phyloP scores from a whole-genome alignment of 2,329 filamentous ascomycete species.

The Talaromyces sp. region DNA sequence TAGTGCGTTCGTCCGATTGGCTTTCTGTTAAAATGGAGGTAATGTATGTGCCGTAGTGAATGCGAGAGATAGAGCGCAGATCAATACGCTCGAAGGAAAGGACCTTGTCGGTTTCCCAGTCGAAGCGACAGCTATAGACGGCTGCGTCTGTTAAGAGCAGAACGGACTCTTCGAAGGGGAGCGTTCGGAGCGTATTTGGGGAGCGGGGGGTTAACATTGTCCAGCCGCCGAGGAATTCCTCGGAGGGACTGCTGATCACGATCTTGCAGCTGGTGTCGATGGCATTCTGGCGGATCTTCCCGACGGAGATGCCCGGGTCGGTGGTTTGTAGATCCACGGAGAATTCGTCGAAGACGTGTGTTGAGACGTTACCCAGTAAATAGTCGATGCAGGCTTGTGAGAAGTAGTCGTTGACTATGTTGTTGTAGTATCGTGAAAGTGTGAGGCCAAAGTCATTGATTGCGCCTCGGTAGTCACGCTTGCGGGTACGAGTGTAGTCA shows the following conservation, averaged over 20 bases:
- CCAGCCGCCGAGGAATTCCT: constrained; percentile 89
- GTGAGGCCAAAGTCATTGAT: constrained; percentile 90
- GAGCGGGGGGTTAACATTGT: constrained; percentile 76
- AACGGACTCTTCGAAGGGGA: constrained; percentile 85
- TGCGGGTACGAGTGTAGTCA: constrained; percentile 89
- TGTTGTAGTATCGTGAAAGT: constrained; percentile 72
- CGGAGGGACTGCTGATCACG: constrained; percentile 78
- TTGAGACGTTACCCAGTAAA: constrained; percentile 83
- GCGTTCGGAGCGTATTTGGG: constrained; percentile 68
- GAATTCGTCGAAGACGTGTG: constrained; percentile 88
- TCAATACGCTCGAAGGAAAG: constrained; percentile 86
- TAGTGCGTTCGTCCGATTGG: constrained; percentile 76
- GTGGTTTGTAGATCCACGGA: constrained; percentile 90
- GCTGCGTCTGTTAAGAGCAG: constrained; percentile 83
- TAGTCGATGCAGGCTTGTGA: constrained; percentile 95
- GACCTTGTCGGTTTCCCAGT: constrained; percentile 95
- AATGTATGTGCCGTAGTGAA: constrained; percentile 85
- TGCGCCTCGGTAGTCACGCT: constrained; percentile 87
- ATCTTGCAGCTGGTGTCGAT: constrained; percentile 87
- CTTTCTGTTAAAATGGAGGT: constrained; percentile 79
- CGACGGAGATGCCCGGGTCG: constrained; percentile 85
- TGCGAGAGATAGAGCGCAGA: constrained; percentile 69
- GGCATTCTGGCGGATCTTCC: constrained; percentile 81
- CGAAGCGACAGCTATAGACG: constrained; percentile 85
- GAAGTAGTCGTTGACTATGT: constrained; percentile 98